Percentiles rank a stretch among this genome's conserved stretches.
phyloP scores from a whole-genome alignment of 2,329 filamentous ascomycete genomes.

The Blastomyces parvus region DNA sequence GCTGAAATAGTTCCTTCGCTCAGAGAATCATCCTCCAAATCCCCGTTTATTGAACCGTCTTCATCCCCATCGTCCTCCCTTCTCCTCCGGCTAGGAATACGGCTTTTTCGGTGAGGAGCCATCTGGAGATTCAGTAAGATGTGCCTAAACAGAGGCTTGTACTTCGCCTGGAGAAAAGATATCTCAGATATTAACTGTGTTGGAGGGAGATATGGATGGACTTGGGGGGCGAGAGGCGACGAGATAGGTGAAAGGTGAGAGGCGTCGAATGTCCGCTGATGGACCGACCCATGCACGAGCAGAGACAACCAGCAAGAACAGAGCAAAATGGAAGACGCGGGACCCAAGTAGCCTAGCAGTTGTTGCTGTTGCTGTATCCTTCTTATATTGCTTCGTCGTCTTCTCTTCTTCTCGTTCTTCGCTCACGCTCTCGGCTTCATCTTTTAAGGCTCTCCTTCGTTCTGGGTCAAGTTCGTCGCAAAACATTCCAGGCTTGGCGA shows the following conservation, averaged over 20 bases:
- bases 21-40: conserved; percentile 52
- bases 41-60: conserved; percentile 41
- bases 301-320: neutral
- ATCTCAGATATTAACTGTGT: conserved; percentile 1
- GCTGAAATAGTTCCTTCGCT: conserved; percentile 52
- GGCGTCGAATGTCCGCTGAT: neutral
- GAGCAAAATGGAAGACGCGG: neutral
- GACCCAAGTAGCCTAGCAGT: neutral
- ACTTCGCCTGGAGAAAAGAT: neutral
- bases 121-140: conserved; percentile 21
- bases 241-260: neutral
- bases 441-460: neutral
- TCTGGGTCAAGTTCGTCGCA: neutral
- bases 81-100: conserved; percentile 38
- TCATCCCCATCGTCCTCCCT: conserved; percentile 42
- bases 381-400: neutral
- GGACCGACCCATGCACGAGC: neutral
- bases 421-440: neutral
- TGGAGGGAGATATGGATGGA: conserved; percentile 1
- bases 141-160: neutral
- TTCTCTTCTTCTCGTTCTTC: neutral
- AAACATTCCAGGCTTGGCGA: neutral
- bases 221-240: neutral
- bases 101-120: conserved; percentile 35
- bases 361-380: neutral